Base-by-base conservation (phyloP, 495 filamentous ascomycete species). In the Aspergillus bertholletiae region DNA sequence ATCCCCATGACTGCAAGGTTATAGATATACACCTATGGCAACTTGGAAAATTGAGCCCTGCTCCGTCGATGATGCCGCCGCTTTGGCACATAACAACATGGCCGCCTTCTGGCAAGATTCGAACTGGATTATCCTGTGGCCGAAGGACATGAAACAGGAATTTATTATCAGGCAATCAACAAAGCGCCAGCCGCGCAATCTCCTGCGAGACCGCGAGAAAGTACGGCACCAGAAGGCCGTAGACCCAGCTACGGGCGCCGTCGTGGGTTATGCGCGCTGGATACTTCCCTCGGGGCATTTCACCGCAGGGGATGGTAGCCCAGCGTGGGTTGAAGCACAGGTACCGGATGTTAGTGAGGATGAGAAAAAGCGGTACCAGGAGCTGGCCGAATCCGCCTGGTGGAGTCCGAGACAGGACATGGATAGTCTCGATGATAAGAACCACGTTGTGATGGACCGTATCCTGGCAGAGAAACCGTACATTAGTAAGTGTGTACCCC, bases 221-320 rank as follows among this genome's bases (percentile, higher is more conserved):
- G 28, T 28, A 7, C 66, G 68, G 2, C 66, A 71, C 56, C 54
- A 64, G 54, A 71, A 71, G 39, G 68, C 55, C 12, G 57, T 71
- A 9, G 66, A 71, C 40, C 44, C 55, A 0, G 47, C 15, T 5
- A 65, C 66, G 0, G 61, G 64, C 20, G 46, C 55, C 1, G 51
- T 71, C 5, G 37, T 71, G 3, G 68, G 66, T 1, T 71, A 71
- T 40, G 64, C 56, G 1, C 61, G 68, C 12, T 71, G 66, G 68
- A 34, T 55, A 13, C 37, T 69, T 2, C 66, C 64, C 7, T 17
- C 59, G 0, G 17, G 39, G 21, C 28, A 51, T 18, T 49, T 46
- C 5, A 41, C 34, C 22, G 43, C 45, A 28, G 47, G 51, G 27
- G 54, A 56, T 41, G 46, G 61, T 51, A 52, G 57, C 34, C 27